Percentiles rank a stretch among this genome's conserved stretches.
phyloP scores from a whole-genome alignment of 1,284 basidiomycete species.

The Sphagnurus paluster region DNA sequence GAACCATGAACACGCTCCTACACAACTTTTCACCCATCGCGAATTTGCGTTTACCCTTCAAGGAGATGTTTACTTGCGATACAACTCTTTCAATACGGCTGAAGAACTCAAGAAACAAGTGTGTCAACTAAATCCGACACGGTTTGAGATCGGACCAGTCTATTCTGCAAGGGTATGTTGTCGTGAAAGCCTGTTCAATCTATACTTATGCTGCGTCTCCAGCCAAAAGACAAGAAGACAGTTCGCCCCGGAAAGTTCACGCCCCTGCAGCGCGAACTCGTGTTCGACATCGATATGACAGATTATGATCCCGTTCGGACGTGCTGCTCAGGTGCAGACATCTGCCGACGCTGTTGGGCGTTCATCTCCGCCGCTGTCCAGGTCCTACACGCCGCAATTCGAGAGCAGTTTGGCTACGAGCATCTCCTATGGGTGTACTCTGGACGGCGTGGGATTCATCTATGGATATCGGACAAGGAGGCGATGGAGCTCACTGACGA shows the following conservation, averaged over 20 bases:
- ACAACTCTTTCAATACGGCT: slow-evolving; percentile 84
- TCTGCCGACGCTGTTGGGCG: slow-evolving; percentile 93
- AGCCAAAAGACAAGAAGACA: slow-evolving; percentile 93
- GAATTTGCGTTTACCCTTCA: slow-evolving; percentile 97
- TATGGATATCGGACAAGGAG: slow-evolving; percentile 93
- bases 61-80: slow-evolving; percentile 92
- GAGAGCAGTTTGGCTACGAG: slow-evolving; percentile 84
- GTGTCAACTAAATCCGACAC: slow-evolving; percentile 78
- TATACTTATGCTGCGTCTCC: slow-evolving; percentile 8
- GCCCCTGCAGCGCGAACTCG: slow-evolving; percentile 87
- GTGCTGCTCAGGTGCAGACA: slow-evolving; percentile 90
- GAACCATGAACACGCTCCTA: slow-evolving; percentile 83
- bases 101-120: slow-evolving; percentile 95
- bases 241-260: slow-evolving; percentile 75
- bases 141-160: slow-evolving; percentile 97
- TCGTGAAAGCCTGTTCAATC: not conserved
- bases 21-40: slow-evolving; percentile 83
- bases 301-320: slow-evolving; percentile 97
- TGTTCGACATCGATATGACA: slow-evolving; percentile 99
- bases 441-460: slow-evolving; percentile 95
- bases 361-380: slow-evolving; percentile 94
- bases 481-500: slow-evolving; percentile 93
- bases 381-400: slow-evolving; percentile 80
- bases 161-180: slow-evolving; percentile 82
- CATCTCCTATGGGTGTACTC: slow-evolving; percentile 98